Evolutionary conservation across 768 basidiomycete species (phyloP), one percentile per base, ranked within the genome.

Genomic region (Termitomyces heimii): DNA sequence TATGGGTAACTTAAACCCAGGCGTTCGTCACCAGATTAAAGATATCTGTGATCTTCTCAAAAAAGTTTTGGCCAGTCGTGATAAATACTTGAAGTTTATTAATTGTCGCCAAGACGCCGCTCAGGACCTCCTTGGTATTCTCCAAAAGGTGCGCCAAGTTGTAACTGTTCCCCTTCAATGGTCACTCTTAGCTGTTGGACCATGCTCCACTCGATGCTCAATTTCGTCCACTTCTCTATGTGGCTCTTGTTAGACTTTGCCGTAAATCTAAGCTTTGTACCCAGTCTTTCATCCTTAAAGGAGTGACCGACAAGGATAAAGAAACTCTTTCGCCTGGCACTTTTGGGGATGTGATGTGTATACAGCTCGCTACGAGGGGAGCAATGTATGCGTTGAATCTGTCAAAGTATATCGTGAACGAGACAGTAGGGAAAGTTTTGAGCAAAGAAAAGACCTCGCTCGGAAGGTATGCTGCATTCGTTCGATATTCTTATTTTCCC

Each of bases 291-390:
- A 29, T 47, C 3, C 51, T 66, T 28, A 24, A 31, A 20, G 56
- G 54, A 26, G 57, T 61, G 40, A 42, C 29, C 13, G 2, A 40
- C 22, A 34, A 2, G 5, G 28, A 31, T 0, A 52, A 57, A 0
- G 44, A 54, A 2, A 37, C 58, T 3, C 55, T 57, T 10, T 51
- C 62, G 2, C 40, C 54, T 9, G 71, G 71, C 1, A 52, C 60
- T 13, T 70, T 67, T 42, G 65, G 67, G 6, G 71, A 70, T 29
- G n/a, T n/a, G n/a, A n/a, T n/a, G 62, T 72, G 8, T 67, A 66
- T 58, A 63, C 55, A 56, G 67, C 65, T 1, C 9, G 31, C 8
- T 62, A 63, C 24, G 53, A 52, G 1, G 57, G 53, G 5, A 54
- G 1, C 7, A 3, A 7, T 35, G 34, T 71, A 9, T 68, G 66